Evolutionary conservation across 495 filamentous ascomycete genomes (phyloP).

Genomic region (Aspergillus olivimuriae): DNA sequence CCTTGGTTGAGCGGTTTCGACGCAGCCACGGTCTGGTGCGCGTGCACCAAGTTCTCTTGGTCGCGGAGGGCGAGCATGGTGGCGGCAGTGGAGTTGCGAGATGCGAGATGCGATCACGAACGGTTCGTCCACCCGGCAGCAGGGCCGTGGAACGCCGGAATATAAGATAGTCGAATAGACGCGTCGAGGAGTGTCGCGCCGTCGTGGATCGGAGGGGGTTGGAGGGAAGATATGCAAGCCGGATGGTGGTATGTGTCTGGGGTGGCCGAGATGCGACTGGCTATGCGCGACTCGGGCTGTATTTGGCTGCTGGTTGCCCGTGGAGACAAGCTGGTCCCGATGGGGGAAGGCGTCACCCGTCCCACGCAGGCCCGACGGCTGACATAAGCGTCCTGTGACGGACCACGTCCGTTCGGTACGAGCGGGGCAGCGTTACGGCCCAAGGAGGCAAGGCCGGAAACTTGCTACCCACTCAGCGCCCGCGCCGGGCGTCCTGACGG

Average conservation of each 20-base stretch:
- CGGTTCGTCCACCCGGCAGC: no score
- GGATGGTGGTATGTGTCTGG: background rate
- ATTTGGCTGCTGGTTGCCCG: constrained; percentile 39
- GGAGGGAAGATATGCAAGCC: background rate
- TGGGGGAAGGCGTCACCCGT: no score
- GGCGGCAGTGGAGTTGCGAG: no score
- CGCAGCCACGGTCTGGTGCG: constrained; percentile 68
- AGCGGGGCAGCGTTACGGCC: no score
- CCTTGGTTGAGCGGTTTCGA: constrained; percentile 72
- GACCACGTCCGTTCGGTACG: no score
- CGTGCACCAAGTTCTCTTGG: constrained; percentile 83
- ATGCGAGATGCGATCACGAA: constrained; percentile 14
- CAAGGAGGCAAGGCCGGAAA: no score
- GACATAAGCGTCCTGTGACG: no score
- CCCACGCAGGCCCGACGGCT: no score
- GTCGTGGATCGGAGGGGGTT: background rate
- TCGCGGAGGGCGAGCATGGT: constrained; percentile 75
- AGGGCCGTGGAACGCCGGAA: background rate
- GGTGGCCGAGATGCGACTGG: constrained; percentile 19
- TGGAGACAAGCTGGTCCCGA: no score
- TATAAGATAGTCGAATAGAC: background rate
- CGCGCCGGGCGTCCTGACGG: no score
- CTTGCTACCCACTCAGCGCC: no score
- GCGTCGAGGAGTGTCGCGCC: background rate
- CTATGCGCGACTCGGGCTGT: constrained; percentile 4